Percentiles rank a stretch among this genome's conserved stretches.
Evolutionary conservation across 768 basidiomycete species (phyloP).

Genomic region (Coprinopsis marcescibilis): DNA sequence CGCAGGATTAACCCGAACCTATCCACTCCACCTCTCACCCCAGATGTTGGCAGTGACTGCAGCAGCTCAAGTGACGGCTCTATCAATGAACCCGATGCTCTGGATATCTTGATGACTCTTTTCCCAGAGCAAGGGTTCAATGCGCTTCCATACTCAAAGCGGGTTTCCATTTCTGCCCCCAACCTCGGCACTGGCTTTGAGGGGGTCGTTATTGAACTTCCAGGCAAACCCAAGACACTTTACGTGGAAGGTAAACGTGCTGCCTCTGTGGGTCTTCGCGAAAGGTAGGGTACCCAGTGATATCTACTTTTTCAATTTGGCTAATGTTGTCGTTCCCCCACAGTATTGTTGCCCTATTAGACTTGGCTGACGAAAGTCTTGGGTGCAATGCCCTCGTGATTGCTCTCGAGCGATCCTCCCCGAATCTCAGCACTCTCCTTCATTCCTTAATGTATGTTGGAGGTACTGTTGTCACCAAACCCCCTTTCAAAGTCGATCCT

Average conservation of each 20-base stretch:
- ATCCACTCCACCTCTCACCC: constrained; percentile 75
- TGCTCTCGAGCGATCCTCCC: constrained; percentile 67
- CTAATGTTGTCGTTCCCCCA: constrained; percentile 11
- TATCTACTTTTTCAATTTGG: constrained; percentile 6
- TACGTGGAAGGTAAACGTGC: constrained; percentile 85
- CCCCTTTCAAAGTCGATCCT: constrained; percentile 68
- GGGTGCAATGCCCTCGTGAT: constrained; percentile 76
- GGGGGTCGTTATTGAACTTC: constrained; percentile 72
- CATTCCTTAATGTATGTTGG: constrained; percentile 94
- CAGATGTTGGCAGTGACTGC: constrained; percentile 55
- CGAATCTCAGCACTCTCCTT: constrained; percentile 65
- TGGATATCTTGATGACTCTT: constrained; percentile 72
- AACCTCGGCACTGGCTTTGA: constrained; percentile 67
- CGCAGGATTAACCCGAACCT: constrained; percentile 37
- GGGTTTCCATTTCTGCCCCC: constrained; percentile 67
- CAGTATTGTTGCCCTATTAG: constrained; percentile 82
- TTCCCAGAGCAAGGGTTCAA: constrained; percentile 69
- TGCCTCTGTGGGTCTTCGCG: constrained; percentile 70
- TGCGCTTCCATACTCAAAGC: constrained; percentile 67
- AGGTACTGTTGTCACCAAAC: constrained; percentile 77
- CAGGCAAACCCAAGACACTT: constrained; percentile 65
- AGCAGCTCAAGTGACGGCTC: constrained; percentile 29
- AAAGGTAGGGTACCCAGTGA: constrained; percentile 50
- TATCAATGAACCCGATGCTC: constrained; percentile 54
- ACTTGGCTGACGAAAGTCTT: constrained; percentile 81